Conservation (phyloP, 1,139 yeast species). For the Sugiyamaella pinicola region DNA sequence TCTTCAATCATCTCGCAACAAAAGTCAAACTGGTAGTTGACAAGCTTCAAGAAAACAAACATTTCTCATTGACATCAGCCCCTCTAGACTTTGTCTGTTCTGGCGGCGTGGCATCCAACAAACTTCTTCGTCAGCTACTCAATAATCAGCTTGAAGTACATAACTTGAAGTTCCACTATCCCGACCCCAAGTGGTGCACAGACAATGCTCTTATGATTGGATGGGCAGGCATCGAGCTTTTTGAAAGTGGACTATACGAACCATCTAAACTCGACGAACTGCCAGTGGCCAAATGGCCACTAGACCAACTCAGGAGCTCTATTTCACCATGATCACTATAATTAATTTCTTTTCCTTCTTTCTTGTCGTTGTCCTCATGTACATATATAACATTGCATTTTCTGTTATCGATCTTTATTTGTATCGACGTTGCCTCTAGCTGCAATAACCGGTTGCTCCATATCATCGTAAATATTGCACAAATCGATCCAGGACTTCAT, state of each 20-base stretch:
- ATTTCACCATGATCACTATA: background rate
- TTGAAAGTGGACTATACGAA: constrained; percentile 50
- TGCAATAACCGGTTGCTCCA: constrained; percentile 29
- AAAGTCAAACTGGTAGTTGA: constrained; percentile 58
- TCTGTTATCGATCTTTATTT: constrained; percentile 4
- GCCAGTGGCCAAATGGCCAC: constrained; percentile 29
- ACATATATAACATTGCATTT: background rate
- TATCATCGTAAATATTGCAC: constrained; percentile 29
- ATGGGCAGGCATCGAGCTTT: constrained; percentile 90
- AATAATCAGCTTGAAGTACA: constrained; percentile 30
- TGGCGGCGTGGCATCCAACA: constrained; percentile 92
- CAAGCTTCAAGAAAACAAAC: constrained; percentile 26
- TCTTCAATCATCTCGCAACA: constrained; percentile 71
- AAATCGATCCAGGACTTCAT: constrained; percentile 63
- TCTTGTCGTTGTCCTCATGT: no score
- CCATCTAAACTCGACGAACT: constrained; percentile 48
- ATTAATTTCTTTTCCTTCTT: no score
- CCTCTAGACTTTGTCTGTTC: constrained; percentile 62
- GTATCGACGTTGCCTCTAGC: constrained; percentile 21
- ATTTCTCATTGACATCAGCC: constrained; percentile 4
- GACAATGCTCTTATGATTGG: constrained; percentile 98
- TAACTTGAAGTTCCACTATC: constrained; percentile 55
- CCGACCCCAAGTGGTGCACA: constrained; percentile 74
- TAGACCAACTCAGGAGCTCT: constrained; percentile 15
- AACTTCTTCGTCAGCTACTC: constrained; percentile 56